Base-by-base conservation (phyloP, 306 rosid species). In the Astragalus membranaceus region DNA sequence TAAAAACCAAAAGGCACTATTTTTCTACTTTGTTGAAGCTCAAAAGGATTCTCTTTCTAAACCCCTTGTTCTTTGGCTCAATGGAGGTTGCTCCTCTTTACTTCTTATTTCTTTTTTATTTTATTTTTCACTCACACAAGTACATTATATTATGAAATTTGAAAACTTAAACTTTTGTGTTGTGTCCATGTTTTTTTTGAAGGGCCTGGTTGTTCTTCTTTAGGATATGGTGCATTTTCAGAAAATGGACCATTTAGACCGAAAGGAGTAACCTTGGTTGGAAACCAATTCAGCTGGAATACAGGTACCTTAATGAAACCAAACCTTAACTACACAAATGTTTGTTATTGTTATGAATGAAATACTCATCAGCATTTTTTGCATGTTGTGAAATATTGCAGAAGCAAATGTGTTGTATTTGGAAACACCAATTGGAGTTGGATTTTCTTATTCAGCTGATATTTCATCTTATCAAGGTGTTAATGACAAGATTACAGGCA, bases 161-260 rank as follows among this genome's bases (percentile, higher is more conserved):
- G 7, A 48, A 36, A 52, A 32, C 3, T 69, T 42, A 52, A 43
- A 50, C 29, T 77, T 73, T 20, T 20, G 1, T 20, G 23, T 20
- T 74, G 39, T 82, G 17, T 39, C 23, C 5, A 71, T n/a, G n/a
- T 3, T 62, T 77, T 3, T 39, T 39, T 43, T 69, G 65, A 78
- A 91, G 97, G 97, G 16, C 97, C 97, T 54, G 97, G 97, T 57
- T 91, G 97, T 80, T 91, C 96, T 58, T 91, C 97, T 74, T 32
- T 91, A 10, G 97, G 97, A 13, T 96, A 75, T 23, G 97, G 97
- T 51, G 97, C 96, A 36, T 91, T 91, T 74, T 76, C 89, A 14
- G 97, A 86, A 76, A 84, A 91, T 79, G 97, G 96, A 23, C 97
- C 97, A 12, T 91, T 91, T 62, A 87, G 88, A 77, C 92, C 92